phyloP scores from a whole-genome alignment of 192 early-diverging fungal genomes.

The Allomyces javanicus region DNA sequence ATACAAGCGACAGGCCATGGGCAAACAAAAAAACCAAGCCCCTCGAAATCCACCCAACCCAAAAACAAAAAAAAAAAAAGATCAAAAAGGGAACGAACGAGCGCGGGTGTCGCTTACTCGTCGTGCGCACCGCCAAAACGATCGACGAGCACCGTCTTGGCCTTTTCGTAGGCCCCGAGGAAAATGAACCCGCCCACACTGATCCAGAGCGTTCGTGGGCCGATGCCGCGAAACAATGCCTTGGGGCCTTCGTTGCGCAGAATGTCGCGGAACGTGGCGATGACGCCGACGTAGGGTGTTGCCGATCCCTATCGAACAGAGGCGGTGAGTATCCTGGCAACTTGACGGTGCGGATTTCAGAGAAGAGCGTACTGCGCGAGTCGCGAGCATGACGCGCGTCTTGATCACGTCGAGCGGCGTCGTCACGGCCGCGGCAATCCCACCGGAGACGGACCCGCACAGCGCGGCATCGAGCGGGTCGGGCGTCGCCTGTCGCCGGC shows the following conservation, averaged over 20 bases:
- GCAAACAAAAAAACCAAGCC: background rate
- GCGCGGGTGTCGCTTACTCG: background rate
- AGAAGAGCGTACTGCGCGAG: constrained; percentile 21
- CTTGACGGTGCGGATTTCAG: too few relatives aligned
- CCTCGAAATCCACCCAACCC: background rate
- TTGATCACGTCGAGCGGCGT: constrained; percentile 94
- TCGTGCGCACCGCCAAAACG: background rate
- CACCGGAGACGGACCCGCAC: constrained; percentile 75
- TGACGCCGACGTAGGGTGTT: constrained; percentile 44
- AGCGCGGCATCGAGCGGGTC: constrained; percentile 67
- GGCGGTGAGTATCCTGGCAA: too few relatives aligned
- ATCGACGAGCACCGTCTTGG: constrained; percentile 17
- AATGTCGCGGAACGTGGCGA: constrained; percentile 50
- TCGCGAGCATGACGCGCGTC: constrained; percentile 88
- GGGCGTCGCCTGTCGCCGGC: constrained; percentile 7
- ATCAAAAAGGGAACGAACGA: background rate
- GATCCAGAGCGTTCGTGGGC: constrained; percentile 88
- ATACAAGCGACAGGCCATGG: background rate
- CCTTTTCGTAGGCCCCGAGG: constrained; percentile 84
- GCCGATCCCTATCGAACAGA: constrained; percentile 15
- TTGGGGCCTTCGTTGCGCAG: constrained; percentile 52
- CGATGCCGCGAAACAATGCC: constrained; percentile 70
- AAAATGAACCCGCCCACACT: constrained; percentile 88
- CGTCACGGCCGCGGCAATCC: constrained; percentile 67
- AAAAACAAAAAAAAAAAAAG: background rate